Evolutionary conservation across 768 basidiomycete species (phyloP), one percentile per base, ranked within the genome.

Genomic region (Agaricus subrufescens): DNA sequence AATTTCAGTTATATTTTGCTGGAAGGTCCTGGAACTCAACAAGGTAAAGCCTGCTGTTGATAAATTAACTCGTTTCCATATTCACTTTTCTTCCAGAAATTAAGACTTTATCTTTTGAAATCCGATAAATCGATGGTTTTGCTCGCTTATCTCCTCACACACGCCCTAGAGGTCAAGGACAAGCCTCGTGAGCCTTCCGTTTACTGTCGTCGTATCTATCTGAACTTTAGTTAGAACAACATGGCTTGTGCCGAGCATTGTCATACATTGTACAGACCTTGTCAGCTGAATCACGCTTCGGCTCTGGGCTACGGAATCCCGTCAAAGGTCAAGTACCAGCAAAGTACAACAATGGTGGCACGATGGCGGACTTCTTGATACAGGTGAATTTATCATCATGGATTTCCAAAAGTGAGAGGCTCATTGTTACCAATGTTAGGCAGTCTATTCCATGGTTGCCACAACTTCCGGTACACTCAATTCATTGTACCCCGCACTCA

Each of bases 1-100:
- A 26, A n/a, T 44, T 9, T 4, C 37, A 90, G 91, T 91, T 42
- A 75, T 90, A 11, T 75, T 92, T 54, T 79, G 96, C 49, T 98
- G 95, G 95, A 91, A 94, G 71, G 82, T 93, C 69, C 74, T 97
- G 39, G 96, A 98, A 60, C 69, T 92, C 25, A 98, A 98, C 74
- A 97, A 92, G 77, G 94, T 94, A 19, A 29, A 19, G 9, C 30
- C 47, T n/a, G 25, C 3, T 5, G 7, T 42, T 14, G 19, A 2
- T 29, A 46, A 47, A 2, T 25, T 53, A 3, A 50, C 11, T 27
- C 2, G 31, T 9, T 14, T 23, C 4, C 31, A 11, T 10, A 14
- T 46, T 63, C 26, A 60, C 19, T 25, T 56, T 14, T 42, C n/a
- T 62, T 9, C 14, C n/a, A 97, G 94, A 94, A 94, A 86, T 95